Percentiles rank a stretch among this genome's conserved stretches.
phyloP scores from a whole-genome alignment of 805 yeast genomes.

The Suhomyces xylopsoci region DNA sequence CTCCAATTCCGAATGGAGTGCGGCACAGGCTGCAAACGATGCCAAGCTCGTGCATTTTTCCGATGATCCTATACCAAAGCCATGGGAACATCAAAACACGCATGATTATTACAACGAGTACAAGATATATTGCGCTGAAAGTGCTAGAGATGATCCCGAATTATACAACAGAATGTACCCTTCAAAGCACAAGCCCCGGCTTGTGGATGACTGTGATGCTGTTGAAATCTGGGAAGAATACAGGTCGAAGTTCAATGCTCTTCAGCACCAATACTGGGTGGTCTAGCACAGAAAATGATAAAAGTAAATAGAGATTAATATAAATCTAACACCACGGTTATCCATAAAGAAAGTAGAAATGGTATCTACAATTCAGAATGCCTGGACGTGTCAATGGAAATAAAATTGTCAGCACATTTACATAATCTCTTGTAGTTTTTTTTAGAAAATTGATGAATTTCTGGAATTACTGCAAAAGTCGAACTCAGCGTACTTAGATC shows the following conservation, averaged over 20 bases:
- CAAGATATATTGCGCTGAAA: conserved; percentile 24
- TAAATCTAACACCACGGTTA: too few relatives aligned
- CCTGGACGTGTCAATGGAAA: too few relatives aligned
- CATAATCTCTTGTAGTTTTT: too few relatives aligned
- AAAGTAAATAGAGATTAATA: not conserved
- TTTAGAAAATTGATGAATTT: too few relatives aligned
- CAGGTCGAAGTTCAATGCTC: not conserved
- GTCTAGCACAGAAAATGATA: not conserved
- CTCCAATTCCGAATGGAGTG: conserved; percentile 30
- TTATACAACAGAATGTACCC: conserved; percentile 16
- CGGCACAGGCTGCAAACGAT: conserved; percentile 20
- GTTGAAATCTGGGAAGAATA: conserved; percentile 24
- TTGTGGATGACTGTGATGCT: conserved; percentile 26
- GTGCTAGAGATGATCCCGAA: conserved; percentile 13
- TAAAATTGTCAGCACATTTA: too few relatives aligned
- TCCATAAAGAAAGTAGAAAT: too few relatives aligned
- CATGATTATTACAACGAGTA: conserved; percentile 20
- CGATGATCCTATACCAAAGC: conserved; percentile 65
- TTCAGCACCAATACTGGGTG: not conserved
- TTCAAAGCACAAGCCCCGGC: conserved; percentile 20
- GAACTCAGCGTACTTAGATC: too few relatives aligned
- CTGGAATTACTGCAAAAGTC: too few relatives aligned
- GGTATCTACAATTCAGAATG: too few relatives aligned
- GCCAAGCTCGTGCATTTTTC: conserved; percentile 58
- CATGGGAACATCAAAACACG: conserved; percentile 46